Evolutionary conservation across 2,329 filamentous ascomycete species (phyloP), one percentile per base, ranked within the genome.

Genomic region (Apiospora phragmitis): DNA sequence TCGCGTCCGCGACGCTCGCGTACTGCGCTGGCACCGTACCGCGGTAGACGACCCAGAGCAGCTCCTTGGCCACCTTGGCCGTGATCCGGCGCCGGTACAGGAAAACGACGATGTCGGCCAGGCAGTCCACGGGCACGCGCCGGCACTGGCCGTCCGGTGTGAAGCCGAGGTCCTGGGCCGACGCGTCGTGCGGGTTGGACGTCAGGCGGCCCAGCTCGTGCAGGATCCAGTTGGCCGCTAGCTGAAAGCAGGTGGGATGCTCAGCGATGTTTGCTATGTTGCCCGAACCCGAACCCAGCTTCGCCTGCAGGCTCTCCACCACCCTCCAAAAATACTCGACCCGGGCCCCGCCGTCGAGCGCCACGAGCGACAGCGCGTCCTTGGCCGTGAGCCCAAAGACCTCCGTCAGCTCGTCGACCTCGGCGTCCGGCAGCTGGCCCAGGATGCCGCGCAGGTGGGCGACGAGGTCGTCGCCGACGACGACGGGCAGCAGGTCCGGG

Each of bases 401-500:
- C 0, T 83, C 75, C 1, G 90, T 86, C 3, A 97, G 84, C 45
- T 88, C 85, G 43, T 89, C 83, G 2, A 95, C 79, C 70, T 93
- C 88, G 21, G 87, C 84, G 74, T 97, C 94, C 0, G 95, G 94
- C 12, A 93, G 84, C 29, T 89, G 85, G 5, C 94, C 93, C 71
- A 97, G 82, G 0, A 87, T 92, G 0, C 81, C 75, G 26, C 81
- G 83, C 18, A 98, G 84, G 73, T 91, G 85, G 6, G 85, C 78
- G 5, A 98, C 84, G 0, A 98, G 85, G 70, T 93, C 90, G 1
- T 86, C 78, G 9, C 90, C 91, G 72, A 99, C 92, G 2, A 94
- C 79, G 1, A 99, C 85, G 1, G 96, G 94, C 0, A 89, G 88
- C 18, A 99, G 86, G 79, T 99, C 96, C 6, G 96, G 94, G 79